Evolutionary conservation across 345 rosid genomes (phyloP), one percentile per base, ranked within the genome.

Genomic region (Zanthoxylum bungeanum): DNA sequence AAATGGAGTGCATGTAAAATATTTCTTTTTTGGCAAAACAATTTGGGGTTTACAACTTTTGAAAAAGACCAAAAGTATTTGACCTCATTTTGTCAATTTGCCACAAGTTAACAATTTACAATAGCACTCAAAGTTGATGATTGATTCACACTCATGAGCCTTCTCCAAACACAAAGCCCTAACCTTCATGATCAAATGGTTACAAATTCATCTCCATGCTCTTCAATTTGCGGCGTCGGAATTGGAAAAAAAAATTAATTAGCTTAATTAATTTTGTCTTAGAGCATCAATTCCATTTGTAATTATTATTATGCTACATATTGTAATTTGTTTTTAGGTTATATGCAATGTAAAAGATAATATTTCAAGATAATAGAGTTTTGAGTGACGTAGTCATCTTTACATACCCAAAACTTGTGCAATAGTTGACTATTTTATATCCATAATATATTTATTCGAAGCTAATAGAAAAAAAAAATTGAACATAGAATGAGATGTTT

Each of bases 1-100:
- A 69, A 71, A 60, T 40, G 67, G 68, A 73, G 74, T 63, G 66
- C 68, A 42, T 75, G 82, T 85, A 85, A n/a, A 58, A 83, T 84
- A 86, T 72, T 24, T 50, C 51, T 31, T 47, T 75, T 72, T 67
- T 44, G 76, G 81, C 39, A 64, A 76, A 82, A 72, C 60, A 69
- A 74, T 2, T 11, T 39, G 71, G 72, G 73, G 37, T 51, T 46
- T 71, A 7, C 19, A 28, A 8, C 25, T 31, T 62, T 65, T 4
- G 19, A 70, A 47, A 62, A 72, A 37, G 69, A 51, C 21, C 59
- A 42, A 71, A 46, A 55, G 72, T 9, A 36, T 12, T n/a, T n/a
- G n/a, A n/a, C 70, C 79, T 69, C 53, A 77, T 53, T 58, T 58
- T 31, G 40, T 40, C 63, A 58, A 58, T 58, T 60, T 57, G 70